Evolutionary conservation across 1,284 basidiomycete species (phyloP), one percentile per base, ranked within the genome.

Genomic region (Singerocomus rubriflavus): DNA sequence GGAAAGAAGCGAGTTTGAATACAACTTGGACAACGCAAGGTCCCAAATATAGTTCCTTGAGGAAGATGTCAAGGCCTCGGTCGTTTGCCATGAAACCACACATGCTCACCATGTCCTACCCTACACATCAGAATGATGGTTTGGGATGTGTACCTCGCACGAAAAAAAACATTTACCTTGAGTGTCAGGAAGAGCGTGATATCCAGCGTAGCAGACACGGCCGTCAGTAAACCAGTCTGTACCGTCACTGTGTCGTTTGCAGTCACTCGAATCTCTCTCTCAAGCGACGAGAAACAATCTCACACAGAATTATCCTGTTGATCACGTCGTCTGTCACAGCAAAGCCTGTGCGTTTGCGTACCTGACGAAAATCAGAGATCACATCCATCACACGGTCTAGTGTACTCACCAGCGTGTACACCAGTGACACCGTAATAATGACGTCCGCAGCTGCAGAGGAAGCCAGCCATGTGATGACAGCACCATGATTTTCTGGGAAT

Each of bases 1-100:
- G 5, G 77, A 80, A 43, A 82, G 61, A 1, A 81, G 62, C n/a
- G 78, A 77, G 54, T 81, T 81, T n/a, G 75, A 60, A 57, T 82
- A 82, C 3, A 82, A 68, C 44, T 80, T 80, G 4, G 78, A 75
- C 21, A 81, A 64, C 5, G 75, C 63, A 44, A 81, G 68, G 60
- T 80, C 79, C 71, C 74, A 80, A 34, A 76, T 54, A 56, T 77
- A 80, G 59, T 80, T 77, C 25, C 77, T 79, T 29, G 3, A 42
- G 46, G 27, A 11, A 13, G 5, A 21, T 21, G n/a, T 53, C 13
- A 40, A 36, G 21, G 21, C 12, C 13, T 17, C 3, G 5, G 27
- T 5, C 21, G 35, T 3, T 11, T 2, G 11, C 10, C 26, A 29
- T 21, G 11, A 26, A 26, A 16, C 9, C 21, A 21, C n/a, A 33